Percentiles rank a stretch among this genome's conserved stretches.
Evolutionary conservation across 139 green algal genomes (phyloP).

Genomic region (Tetratostichococcus sp.): DNA sequence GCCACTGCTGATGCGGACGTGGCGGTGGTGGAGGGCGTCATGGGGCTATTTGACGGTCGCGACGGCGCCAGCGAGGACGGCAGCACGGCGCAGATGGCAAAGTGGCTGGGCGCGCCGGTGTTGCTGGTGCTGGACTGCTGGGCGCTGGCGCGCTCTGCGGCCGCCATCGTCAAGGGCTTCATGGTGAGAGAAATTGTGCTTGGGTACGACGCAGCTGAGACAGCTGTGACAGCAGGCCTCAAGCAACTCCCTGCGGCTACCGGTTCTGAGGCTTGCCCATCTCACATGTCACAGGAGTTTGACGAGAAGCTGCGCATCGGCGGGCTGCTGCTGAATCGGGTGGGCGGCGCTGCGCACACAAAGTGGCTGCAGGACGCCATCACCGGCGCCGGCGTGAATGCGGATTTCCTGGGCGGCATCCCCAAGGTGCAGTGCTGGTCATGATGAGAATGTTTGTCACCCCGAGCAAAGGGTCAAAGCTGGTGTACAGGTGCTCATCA

Average conservation of each 20-base stretch:
- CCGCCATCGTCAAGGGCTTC: slow-evolving; percentile 65
- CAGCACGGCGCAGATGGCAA: slow-evolving; percentile 79
- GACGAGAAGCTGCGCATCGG: slow-evolving; percentile 59
- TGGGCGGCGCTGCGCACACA: slow-evolving; percentile 43
- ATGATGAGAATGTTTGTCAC: too few relatives aligned
- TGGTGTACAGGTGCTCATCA: too few relatives aligned
- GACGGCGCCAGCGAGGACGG: slow-evolving; percentile 58
- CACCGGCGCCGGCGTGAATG: slow-evolving; percentile 26
- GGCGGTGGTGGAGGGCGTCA: slow-evolving; percentile 74
- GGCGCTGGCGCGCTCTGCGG: slow-evolving; percentile 46
- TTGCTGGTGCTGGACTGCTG: slow-evolving; percentile 80
- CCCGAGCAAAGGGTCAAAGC: too few relatives aligned
- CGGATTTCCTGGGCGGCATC: slow-evolving; percentile 63
- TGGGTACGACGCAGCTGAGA: too few relatives aligned
- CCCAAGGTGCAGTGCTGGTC: slow-evolving; percentile 37
- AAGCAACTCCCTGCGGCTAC: too few relatives aligned
- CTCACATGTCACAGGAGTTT: slow-evolving; percentile 35
- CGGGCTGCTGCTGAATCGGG: slow-evolving; percentile 76
- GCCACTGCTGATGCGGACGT: slow-evolving; percentile 57
- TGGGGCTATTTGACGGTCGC: slow-evolving; percentile 77
- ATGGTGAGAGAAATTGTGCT: slow-evolving; percentile 6
- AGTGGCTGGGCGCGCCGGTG: slow-evolving; percentile 73
- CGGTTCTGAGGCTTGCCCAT: too few relatives aligned
- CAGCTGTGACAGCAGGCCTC: too few relatives aligned
- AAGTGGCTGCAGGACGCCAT: slow-evolving; percentile 61